Conservation (phyloP, 306 rosid genomes). For the Crataegus laevigata region DNA sequence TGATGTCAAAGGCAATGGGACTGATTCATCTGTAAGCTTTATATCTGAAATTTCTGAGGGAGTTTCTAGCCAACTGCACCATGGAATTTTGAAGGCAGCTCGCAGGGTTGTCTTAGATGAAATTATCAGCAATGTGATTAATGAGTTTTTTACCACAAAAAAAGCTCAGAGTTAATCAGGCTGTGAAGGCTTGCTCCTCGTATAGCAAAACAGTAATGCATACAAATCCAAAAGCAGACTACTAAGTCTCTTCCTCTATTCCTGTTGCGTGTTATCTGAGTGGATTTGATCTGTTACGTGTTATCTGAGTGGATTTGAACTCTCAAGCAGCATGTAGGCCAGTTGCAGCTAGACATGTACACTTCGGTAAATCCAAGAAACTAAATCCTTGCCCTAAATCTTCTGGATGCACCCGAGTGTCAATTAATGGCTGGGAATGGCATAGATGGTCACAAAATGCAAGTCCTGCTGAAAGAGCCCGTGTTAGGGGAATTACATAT, state of each 20-base stretch:
- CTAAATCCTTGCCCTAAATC: conserved; percentile 60
- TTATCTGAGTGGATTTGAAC: too few species aligned
- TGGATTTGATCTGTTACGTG: not conserved
- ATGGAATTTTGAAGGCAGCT: conserved; percentile 68
- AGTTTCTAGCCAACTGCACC: conserved; percentile 74
- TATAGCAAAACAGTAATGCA: conserved; percentile 42
- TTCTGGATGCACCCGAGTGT: conserved; percentile 76
- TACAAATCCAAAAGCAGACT: conserved; percentile 5
- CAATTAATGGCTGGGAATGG: conserved; percentile 95
- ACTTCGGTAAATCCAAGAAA: conserved; percentile 44
- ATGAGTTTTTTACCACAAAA: conserved; percentile 50
- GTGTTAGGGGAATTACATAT: conserved; percentile 51
- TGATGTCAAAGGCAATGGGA: conserved; percentile 36
- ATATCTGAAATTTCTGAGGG: conserved; percentile 59
- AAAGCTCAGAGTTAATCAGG: conserved; percentile 37
- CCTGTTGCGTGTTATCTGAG: not conserved
- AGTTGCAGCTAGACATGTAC: conserved; percentile 23
- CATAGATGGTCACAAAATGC: conserved; percentile 81
- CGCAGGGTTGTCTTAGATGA: conserved; percentile 88
- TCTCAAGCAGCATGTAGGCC: conserved; percentile 36
- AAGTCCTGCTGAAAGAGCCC: conserved; percentile 70
- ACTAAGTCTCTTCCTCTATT: not conserved
- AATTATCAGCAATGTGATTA: conserved; percentile 64
- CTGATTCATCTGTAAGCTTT: conserved; percentile 29
- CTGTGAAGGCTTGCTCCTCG: conserved; percentile 25